Conservation (phyloP, 352 stramenopile species). For the Phytophthora sp. region DNA sequence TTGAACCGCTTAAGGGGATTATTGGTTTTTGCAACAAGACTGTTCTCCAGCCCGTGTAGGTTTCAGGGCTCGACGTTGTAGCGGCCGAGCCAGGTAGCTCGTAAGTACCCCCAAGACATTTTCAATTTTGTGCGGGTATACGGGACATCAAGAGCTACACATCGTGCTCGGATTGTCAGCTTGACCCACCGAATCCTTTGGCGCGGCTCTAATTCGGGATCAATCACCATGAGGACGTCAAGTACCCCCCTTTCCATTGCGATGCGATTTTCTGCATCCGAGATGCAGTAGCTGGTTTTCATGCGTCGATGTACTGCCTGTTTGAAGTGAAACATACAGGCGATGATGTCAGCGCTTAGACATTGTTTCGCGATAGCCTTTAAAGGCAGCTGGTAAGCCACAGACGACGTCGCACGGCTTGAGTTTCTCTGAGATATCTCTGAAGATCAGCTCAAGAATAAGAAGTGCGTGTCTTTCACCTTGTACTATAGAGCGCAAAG, state of each 20-base stretch:
- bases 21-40: conserved; percentile 7
- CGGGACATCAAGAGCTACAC: neutral
- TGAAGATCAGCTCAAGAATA: conserved; percentile 1
- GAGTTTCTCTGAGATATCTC: neutral
- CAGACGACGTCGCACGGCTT: conserved; percentile 1
- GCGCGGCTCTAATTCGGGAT: neutral
- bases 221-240: neutral
- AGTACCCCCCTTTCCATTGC: conserved; percentile 5
- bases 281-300: neutral
- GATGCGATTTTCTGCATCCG: neutral
- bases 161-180: too few relatives aligned
- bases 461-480: conserved; percentile 2
- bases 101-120: neutral
- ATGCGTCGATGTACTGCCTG: conserved; percentile 3
- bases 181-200: neutral
- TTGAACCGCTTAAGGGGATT: conserved; percentile 4
- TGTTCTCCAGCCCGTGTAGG: conserved; percentile 1
- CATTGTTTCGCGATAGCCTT: neutral
- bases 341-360: conserved; percentile 3
- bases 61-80: conserved; percentile 15
- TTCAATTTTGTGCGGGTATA: neutral
- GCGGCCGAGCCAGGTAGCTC: neutral
- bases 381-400: neutral
- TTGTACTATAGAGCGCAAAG: conserved; percentile 2
- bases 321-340: conserved; percentile 1